These are phyloP conservation scores for Rhizophora apiculata DNA, from an alignment of 345 rosid genomes.

Conservation along the genomic window DNA sequence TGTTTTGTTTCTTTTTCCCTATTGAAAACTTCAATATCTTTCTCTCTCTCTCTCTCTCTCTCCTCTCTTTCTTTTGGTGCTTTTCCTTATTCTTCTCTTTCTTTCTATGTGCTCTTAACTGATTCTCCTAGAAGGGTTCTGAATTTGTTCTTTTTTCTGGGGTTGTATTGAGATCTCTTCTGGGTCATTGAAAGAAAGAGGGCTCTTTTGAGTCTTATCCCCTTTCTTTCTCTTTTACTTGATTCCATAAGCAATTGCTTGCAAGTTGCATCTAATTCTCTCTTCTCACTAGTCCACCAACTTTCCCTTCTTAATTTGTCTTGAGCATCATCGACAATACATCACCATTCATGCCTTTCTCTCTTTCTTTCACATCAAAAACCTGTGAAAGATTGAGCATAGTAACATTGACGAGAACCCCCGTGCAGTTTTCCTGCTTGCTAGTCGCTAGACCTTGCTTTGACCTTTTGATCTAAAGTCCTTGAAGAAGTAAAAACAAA, in stretches of 20 bases:
- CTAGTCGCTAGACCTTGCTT: conserved; percentile 13
- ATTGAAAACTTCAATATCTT: background rate
- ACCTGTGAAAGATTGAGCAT: background rate
- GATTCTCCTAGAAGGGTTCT: conserved; percentile 25
- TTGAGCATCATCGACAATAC: background rate
- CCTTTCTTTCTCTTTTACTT: conserved; percentile 31
- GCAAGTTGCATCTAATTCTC: conserved; percentile 72
- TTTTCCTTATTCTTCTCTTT: conserved; percentile 5
- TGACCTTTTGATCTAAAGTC: conserved; percentile 34
- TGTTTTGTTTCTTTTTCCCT: conserved; percentile 18
- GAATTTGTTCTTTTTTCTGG: conserved; percentile 21
- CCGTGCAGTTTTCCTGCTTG: background rate
- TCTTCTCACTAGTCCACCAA: conserved; percentile 1
- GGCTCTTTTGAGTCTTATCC: conserved; percentile 6
- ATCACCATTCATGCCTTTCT: conserved; percentile 5
- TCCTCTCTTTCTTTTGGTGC: background rate
- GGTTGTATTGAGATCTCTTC: conserved; percentile 14
- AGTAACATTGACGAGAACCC: conserved; percentile 2
- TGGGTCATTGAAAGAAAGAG: conserved; percentile 9
- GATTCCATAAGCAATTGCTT: conserved; percentile 51
- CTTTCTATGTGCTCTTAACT: conserved; percentile 9
- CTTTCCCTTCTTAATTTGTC: background rate
- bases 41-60: background rate
- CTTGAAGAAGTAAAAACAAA: conserved; percentile 7
- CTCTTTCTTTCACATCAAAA: conserved; percentile 11